Base-by-base conservation (phyloP, 2,329 filamentous ascomycete species). In the Trichoderma pleuroti region DNA sequence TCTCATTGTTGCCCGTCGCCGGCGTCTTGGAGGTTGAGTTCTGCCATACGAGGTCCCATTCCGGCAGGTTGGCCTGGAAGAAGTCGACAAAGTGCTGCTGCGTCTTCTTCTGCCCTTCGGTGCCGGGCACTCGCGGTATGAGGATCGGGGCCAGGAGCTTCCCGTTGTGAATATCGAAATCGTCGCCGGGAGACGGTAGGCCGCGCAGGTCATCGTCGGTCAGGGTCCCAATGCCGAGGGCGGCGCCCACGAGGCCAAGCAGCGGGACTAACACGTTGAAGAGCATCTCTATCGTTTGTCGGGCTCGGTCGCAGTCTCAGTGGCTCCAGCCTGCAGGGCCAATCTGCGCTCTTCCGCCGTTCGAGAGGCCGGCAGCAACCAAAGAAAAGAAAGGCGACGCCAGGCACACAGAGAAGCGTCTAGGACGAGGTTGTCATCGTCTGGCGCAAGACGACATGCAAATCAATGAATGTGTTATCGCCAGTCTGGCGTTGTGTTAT, bases 11-110 rank as follows among this genome's bases (percentile, higher is more conserved):
- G 7, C 90, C 90, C 0, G 92, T 93, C 0, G 88, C 88, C 0
- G 95, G 95, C 0, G 95, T 98, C 74, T 86, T 92, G 32, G 90
- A 88, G 0, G 93, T 95, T n/a, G 92, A 94, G 81, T 98, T 98
- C 78, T 99, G 95, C 82, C 93, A 93, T 61, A 90, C 86, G 56
- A 97, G 80, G 6, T 84, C 86, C 96, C 96, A 99, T 42, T 87
- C 83, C 1, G 95, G 94, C 26, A 98, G 87, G 21, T 90, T 84
- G 7, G 84, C 84, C 63, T 82, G 81, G 82, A 98, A 97, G 86
- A 96, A 98, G 78, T 91, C 83, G 76, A 91, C 87, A 77, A 99
- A 93, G 82, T 98, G 95, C 56, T 88, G 86, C 75, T 96, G 91
- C 4, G 92, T 93, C 66, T 86, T 86, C 18, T 82, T 80, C 16